Evolutionary conservation across 805 yeast genomes (phyloP), one percentile per base, ranked within the genome.

Genomic region (Teunomyces cretensis): DNA sequence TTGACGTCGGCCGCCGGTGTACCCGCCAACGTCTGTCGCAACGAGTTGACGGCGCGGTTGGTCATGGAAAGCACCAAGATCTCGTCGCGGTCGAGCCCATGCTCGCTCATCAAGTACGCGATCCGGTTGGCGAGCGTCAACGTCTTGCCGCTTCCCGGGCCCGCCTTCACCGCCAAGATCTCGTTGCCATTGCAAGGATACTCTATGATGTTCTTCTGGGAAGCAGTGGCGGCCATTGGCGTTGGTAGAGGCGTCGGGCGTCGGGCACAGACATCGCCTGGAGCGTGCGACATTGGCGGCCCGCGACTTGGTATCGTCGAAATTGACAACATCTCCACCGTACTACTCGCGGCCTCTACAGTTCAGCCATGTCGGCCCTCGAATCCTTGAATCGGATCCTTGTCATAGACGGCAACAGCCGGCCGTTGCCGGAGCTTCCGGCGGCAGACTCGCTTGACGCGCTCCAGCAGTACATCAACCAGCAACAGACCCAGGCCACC

Each of bases 111-210:
- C 49, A 82, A 50, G 46, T 75, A 67, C 2, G 76, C 76, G 0
- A 85, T 69, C 47, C 86, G 69, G 26, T 74, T 67, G 4, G 80
- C 74, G 26, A 85, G 52, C 0, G 89, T 83, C 28, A 68, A 65
- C 0, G 90, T 83, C 55, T 85, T 85, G 2, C 92, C 91, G 7
- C 86, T 76, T 3, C 91, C 90, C 0, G 91, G 89, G 0, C 89
- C 89, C 0, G 90, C 86, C 7, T 72, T 65, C 1, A 85, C 69
- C 30, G 78, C 70, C 5, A 85, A 59, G 0, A 83, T 62, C 6
- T 70, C 62, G 13, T 66, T 58, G 6, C 69, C 65, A 4, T 47
- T 56, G 5, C 67, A 58, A 1, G 81, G 78, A 45, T 62, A 61
- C 1, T 61, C 55, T 8, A 83, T 76, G 5, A 80, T 78, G 12